Conservation (phyloP, 805 yeast genomes). For the Cyberlindnera sargentensis region DNA sequence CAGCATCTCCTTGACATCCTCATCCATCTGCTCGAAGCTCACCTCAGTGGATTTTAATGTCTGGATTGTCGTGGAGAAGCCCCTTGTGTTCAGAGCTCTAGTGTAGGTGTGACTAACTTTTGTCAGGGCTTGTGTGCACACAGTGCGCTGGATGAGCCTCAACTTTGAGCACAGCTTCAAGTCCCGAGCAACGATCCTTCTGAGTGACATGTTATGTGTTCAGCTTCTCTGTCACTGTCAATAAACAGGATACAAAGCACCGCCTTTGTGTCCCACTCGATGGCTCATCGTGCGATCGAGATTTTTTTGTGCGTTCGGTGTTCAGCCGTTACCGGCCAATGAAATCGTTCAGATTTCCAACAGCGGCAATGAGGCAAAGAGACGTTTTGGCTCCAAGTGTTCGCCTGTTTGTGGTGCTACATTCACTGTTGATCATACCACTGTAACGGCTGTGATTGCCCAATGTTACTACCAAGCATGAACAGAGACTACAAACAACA, state of each 20-base stretch:
- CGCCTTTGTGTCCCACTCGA: no score
- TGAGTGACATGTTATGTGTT: background rate
- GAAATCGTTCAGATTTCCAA: conserved; percentile 11
- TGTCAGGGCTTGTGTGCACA: background rate
- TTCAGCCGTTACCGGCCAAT: conserved; percentile 7
- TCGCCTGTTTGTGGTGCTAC: no score
- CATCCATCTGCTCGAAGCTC: conserved; percentile 24
- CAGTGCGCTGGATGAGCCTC: background rate
- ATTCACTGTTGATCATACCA: no score
- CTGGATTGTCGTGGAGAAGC: conserved; percentile 3
- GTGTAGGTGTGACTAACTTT: background rate
- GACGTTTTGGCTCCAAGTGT: no score
- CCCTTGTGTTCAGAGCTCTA: background rate
- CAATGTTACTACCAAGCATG: no score
- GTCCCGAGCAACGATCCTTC: background rate
- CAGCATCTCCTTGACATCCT: conserved; percentile 41
- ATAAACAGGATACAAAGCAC: background rate
- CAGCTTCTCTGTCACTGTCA: background rate
- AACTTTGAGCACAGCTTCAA: background rate
- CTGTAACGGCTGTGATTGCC: no score
- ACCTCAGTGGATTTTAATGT: conserved; percentile 18
- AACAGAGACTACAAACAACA: background rate
- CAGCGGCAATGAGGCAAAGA: background rate
- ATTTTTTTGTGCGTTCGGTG: background rate
- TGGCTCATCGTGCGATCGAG: no score